Base-by-base conservation (phyloP, 352 stramenopile species). In the Salisapilia sapeloensis region DNA sequence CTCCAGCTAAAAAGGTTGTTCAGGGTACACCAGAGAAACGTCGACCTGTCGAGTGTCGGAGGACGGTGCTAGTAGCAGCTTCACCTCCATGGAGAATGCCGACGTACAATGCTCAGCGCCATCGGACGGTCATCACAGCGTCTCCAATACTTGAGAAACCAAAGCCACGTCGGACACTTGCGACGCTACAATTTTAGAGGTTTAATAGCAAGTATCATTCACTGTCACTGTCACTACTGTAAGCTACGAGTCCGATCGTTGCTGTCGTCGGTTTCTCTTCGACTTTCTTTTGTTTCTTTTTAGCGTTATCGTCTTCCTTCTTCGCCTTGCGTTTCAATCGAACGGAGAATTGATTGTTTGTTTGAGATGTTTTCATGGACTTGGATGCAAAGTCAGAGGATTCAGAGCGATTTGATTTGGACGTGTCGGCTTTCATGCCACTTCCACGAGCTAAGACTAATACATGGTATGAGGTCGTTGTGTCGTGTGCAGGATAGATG, bases 181-280 rank as follows among this genome's bases (percentile, higher is more conserved):
- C n/a, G n/a, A n/a, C n/a, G n/a, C n/a, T n/a, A n/a, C n/a, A n/a
- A n/a, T n/a, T n/a, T n/a, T n/a, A n/a, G n/a, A n/a, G n/a, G n/a
- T n/a, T n/a, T n/a, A n/a, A n/a, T n/a, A n/a, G n/a, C n/a, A n/a
- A n/a, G n/a, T n/a, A n/a, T n/a, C n/a, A n/a, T 2, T 51, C 45
- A 33, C 48, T 72, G 26, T 79, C 66, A 43, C 66, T 86, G 30
- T 76, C 69, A 33, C 64, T 78, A n/a, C 48, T 49, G 33, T 86
- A 86, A 10, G 46, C 69, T 29, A 80, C 67, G 9, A 77, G 43
- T 1, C 58, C 56, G 12, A 79, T 39, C 22, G 46, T 38, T 31
- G 50, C 25, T 7, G 38, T 43, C 6, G 37, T 33, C 28, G 28
- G 18, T 37, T 42, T 44, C 3, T 24, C 13, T 6, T 53, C 46